phyloP scores from a whole-genome alignment of 1,139 yeast species.

The Scheffersomyces quercinus region DNA sequence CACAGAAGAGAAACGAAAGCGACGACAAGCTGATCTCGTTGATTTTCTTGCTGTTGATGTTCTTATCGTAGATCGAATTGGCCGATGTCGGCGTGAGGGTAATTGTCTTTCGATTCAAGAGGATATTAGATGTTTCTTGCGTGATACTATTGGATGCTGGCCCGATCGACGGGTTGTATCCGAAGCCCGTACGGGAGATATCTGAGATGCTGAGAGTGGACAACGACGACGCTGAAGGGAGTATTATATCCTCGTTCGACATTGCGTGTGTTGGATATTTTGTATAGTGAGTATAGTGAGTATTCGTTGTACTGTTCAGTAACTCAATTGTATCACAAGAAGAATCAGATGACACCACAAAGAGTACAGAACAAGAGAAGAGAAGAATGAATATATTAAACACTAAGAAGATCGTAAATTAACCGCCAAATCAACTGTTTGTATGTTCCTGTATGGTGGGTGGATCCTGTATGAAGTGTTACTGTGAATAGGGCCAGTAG shows the following conservation, averaged over 20 bases:
- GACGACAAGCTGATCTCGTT: constrained; percentile 69
- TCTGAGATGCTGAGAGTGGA: constrained; percentile 39
- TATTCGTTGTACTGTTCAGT: too few relatives aligned
- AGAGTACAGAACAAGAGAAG: too few relatives aligned
- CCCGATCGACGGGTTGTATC: constrained; percentile 48
- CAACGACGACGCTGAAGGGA: constrained; percentile 39
- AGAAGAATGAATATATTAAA: too few relatives aligned
- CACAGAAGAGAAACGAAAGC: constrained; percentile 70
- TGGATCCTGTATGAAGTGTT: too few relatives aligned
- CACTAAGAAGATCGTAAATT: too few relatives aligned
- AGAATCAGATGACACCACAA: too few relatives aligned
- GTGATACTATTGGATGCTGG: constrained; percentile 42
- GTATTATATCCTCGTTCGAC: constrained; percentile 38
- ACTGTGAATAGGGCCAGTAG: too few relatives aligned
- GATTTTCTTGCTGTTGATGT: constrained; percentile 57
- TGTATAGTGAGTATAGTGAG: too few relatives aligned
- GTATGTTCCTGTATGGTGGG: too few relatives aligned
- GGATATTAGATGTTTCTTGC: constrained; percentile 33
- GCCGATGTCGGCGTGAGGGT: constrained; percentile 32
- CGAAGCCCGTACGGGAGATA: constrained; percentile 37
- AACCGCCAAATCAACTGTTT: too few relatives aligned
- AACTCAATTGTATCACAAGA: too few relatives aligned
- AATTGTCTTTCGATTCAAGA: constrained; percentile 36
- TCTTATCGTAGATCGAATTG: constrained; percentile 64
- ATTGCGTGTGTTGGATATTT: constrained; percentile 9